Base-by-base conservation (phyloP, 208 protist species). In the Leishmania amazonensis region DNA sequence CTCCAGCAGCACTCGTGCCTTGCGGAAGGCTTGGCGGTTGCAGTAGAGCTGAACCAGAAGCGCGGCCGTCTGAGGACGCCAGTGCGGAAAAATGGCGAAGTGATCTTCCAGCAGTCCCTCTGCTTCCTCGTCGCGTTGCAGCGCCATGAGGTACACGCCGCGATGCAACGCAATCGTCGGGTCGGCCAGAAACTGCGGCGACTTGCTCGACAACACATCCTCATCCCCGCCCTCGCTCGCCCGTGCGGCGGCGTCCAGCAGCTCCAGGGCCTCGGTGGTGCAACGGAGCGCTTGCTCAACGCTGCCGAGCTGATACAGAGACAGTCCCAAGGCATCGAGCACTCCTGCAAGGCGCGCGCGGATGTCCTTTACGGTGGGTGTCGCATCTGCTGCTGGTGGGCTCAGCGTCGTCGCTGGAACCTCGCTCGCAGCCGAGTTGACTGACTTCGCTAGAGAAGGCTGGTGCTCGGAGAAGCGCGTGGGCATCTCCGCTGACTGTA, bases 11-110 rank as follows among this genome's bases (percentile, higher is more conserved):
- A 84, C 79, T 57, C 91, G 88, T 5, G 92, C 93, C 49, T 88
- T 85, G 8, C 80, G 84, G 79, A 96, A 96, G 1, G 95, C 90
- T 77, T 97, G 95, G 15, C 95, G 89, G 70, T 92, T 90, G 68
- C 87, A 94, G 81, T 94, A 96, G 40, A 97, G 87, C 79, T 97
- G 89, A 7, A 95, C 80, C 54, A 97, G 80, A 53, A 97, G 86
- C 51, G 93, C 84, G 28, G 81, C 86, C 19, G 85, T 87, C 78
- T 95, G 84, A 19, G 87, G 81, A 28, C 80, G 80, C 79, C 83
- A 89, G n/a, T 35, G 45, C 5, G 68, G 75, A 82, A 94, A 88
- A 19, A 75, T n/a, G 53, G 86, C 60, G 60, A 91, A 68, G 81
- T 95, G 89, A 17, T 71, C 81, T 75, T 93, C 87, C 28, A 97